Conservation (phyloP, 768 basidiomycete species). For the Leccinum boreale region DNA sequence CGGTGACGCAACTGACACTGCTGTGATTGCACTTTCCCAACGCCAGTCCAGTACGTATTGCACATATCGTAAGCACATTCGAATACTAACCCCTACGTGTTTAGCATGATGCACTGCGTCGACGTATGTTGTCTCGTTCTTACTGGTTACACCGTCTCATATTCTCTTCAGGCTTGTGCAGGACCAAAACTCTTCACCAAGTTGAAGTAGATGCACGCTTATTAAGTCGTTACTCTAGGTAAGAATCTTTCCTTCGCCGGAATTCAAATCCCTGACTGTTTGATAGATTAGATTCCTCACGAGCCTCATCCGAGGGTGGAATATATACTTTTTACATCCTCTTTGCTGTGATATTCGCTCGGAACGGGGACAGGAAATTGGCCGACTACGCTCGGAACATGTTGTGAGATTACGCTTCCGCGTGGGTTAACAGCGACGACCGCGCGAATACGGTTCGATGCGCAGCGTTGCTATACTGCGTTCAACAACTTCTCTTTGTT, state of each 20-base stretch:
- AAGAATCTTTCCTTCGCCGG: background rate
- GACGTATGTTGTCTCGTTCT: conserved; percentile 52
- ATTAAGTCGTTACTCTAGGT: conserved; percentile 17
- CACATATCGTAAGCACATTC: background rate
- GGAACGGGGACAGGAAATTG: background rate
- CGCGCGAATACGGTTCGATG: background rate
- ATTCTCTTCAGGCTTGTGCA: conserved; percentile 40
- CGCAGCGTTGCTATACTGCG: background rate
- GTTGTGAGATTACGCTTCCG: background rate
- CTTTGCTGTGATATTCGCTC: background rate
- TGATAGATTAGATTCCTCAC: conserved; percentile 14
- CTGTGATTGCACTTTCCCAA: background rate
- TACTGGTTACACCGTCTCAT: background rate
- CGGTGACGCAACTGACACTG: conserved; percentile 8
- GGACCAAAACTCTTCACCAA: conserved; percentile 84
- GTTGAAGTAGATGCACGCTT: conserved; percentile 37
- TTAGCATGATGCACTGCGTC: conserved; percentile 89
- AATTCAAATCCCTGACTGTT: background rate
- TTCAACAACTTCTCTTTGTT: too few species aligned
- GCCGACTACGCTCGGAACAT: background rate
- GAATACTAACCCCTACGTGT: conserved; percentile 5
- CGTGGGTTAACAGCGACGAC: background rate
- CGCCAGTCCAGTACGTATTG: conserved; percentile 63
- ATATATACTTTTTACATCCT: conserved; percentile 5
- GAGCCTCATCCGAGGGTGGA: conserved; percentile 6